These are phyloP conservation scores for Gracilaria caudata DNA, from an alignment of 23 red algal genomes.

Conservation along the genomic window DNA sequence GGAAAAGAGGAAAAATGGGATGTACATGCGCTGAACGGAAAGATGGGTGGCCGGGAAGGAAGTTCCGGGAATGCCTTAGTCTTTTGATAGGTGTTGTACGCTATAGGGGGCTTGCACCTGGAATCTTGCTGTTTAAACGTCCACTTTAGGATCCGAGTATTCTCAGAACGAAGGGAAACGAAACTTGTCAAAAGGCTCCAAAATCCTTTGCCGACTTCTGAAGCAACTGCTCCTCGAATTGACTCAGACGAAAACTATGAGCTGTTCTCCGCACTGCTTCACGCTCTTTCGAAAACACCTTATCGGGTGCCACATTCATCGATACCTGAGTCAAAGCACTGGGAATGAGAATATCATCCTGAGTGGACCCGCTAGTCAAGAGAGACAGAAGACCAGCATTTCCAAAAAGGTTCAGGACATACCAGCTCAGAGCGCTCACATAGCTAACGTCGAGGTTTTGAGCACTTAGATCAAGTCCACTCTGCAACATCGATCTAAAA, in stretches of 20 bases:
- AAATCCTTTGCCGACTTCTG: slow-evolving; percentile 7
- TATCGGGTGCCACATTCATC: slow-evolving; percentile 34
- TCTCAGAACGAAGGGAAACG: not conserved
- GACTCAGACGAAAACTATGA: not conserved
- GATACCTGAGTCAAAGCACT: slow-evolving; percentile 36
- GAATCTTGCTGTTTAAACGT: not conserved
- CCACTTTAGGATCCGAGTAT: not conserved
- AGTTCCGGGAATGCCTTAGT: too few relatives aligned
- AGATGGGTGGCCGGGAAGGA: too few relatives aligned
- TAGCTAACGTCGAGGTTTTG: slow-evolving; percentile 75
- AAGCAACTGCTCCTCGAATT: slow-evolving; percentile 3
- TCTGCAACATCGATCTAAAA: slow-evolving; percentile 85
- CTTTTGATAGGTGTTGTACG: too few relatives aligned
- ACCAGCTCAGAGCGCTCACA: slow-evolving; percentile 86
- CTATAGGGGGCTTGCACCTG: not conserved
- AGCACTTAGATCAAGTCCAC: slow-evolving; percentile 63
- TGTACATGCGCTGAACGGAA: too few relatives aligned
- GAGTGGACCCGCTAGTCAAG: not conserved
- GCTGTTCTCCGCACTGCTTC: slow-evolving; percentile 12
- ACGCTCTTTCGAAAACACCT: slow-evolving; percentile 44
- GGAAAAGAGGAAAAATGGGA: too few relatives aligned
- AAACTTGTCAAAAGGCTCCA: not conserved
- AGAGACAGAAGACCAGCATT: slow-evolving; percentile 52
- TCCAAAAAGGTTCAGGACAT: slow-evolving; percentile 80
- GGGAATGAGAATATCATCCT: slow-evolving; percentile 41